These are phyloP conservation scores for Ormosia emarginata DNA, from an alignment of 306 rosid genomes.

Conservation along the genomic window DNA sequence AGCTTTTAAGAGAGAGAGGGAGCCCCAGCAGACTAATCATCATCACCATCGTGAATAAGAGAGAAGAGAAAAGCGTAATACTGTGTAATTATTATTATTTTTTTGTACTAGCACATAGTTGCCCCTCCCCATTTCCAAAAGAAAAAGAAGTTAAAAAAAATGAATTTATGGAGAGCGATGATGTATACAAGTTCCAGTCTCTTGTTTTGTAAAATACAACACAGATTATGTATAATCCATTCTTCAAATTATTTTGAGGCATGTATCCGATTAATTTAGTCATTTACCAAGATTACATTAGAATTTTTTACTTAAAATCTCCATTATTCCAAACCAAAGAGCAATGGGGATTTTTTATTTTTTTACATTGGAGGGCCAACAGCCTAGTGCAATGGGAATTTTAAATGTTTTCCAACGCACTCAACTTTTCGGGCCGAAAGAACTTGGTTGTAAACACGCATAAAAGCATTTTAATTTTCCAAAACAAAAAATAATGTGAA, in stretches of 20 bases:
- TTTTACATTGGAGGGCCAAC: neutral
- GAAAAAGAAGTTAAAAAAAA: no score
- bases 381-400: neutral
- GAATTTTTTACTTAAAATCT: neutral
- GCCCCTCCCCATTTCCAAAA: neutral
- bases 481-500: neutral
- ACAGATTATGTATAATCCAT: neutral
- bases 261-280: neutral
- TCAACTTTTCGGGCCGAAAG: neutral
- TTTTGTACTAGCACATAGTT: neutral
- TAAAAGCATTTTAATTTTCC: neutral
- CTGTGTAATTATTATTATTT: neutral
- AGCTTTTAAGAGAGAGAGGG: conserved; percentile 69
- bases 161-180: neutral
- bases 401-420: neutral
- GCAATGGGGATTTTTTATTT: neutral
- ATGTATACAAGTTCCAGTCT: neutral
- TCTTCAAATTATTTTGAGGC: neutral
- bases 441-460: no score
- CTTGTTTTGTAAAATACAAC: neutral
- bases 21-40: conserved; percentile 15
- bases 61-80: neutral
- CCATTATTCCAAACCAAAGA: neutral
- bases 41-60: conserved; percentile 46
- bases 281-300: neutral